Evolutionary conservation across 2,329 filamentous ascomycete genomes (phyloP), one percentile per base, ranked within the genome.

Genomic region (Fusarium sp.): DNA sequence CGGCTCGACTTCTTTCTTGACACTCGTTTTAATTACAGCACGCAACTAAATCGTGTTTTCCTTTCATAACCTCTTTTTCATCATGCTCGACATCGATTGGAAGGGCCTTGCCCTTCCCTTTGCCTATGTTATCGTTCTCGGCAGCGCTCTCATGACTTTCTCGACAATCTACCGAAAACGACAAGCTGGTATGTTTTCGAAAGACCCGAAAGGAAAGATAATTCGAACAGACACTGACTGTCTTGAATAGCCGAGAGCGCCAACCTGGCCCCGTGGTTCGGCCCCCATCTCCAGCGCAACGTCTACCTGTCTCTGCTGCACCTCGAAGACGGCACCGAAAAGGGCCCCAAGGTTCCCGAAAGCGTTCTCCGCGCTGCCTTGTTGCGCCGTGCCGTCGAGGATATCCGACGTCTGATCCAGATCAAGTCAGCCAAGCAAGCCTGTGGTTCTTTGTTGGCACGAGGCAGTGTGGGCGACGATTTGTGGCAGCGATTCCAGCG

Each of bases 381-480:
- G 4, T 83, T 99, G 75, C 89, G 93, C 71, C 90, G 96, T 74
- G 96, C 96, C 33, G 90, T 93, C 36, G 95, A 98, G 79, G 95
- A 98, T 78, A 97, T 99, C 77, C 89, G 92, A 77, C 90, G 96
- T 69, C 92, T 99, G 67, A 91, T 98, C 75, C 89, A 96, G 78
- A 88, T 99, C 76, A 89, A 95, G 76, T 91, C 88, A 59, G 91
- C 93, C 72, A 99, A 98, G 84, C 92, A 92, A 74, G 93, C 96
- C 9, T 89, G 97, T 76, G 91, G 91, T 76, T 87, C 90, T 26
- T 83, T 99, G 71, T 81, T 98, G 73, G 93, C 97, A 81, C 87
- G 93, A 68, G 96, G 96, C 49, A 97, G 93, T 76, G 94, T 99
- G 3, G 95, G 96, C 15, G 96, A 99, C 78, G 96, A 99, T 79